Evolutionary conservation across 78 protist species (phyloP).

Genomic region (slime mould (Dictyostelium discoideum)): dicty_2.7 NC_007089.4:6010501-6011000

Average conservation of each 20-base stretch:
- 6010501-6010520: constrained; percentile 94
- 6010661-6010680: constrained; percentile 91
- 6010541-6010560: constrained; percentile 89
- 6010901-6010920: neutral
- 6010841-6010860: neutral
- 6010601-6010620: constrained; percentile 87
- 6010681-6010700: constrained; percentile 78
- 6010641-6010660: constrained; percentile 92
- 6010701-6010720: constrained; percentile 49
- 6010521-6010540: constrained; percentile 85
- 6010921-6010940: neutral
- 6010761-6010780: neutral
- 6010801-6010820: constrained; percentile 10
- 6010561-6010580: constrained; percentile 9
- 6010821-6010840: constrained; percentile 29
- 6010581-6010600: constrained; percentile 53
- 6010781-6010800: neutral
- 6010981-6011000: constrained; percentile 11
- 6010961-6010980: constrained; percentile 54
- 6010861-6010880: neutral
- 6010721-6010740: constrained; percentile 44
- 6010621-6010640: constrained; percentile 94
- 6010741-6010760: constrained; percentile 51
- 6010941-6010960: constrained; percentile 64
- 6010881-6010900: neutral